phyloP scores from a whole-genome alignment of 1,284 basidiomycete genomes.

The Trametes hirsuta region DNA sequence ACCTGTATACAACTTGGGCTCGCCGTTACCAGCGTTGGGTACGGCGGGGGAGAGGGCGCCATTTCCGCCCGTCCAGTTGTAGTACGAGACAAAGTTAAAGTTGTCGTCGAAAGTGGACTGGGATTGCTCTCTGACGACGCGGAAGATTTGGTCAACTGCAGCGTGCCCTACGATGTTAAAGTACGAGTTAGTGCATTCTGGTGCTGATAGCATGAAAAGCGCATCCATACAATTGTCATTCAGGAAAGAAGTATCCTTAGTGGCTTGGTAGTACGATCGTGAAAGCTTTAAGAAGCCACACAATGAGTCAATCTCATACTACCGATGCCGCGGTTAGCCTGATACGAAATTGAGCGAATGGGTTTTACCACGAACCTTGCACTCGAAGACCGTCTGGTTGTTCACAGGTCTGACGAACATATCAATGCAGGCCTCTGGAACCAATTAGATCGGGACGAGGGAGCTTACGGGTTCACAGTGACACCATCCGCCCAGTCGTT shows the following conservation, averaged over 20 bases:
- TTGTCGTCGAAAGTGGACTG: constrained; percentile 69
- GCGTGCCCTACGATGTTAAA: constrained; percentile 51
- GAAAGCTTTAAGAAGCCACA: constrained; percentile 80
- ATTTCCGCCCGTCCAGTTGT: constrained; percentile 76
- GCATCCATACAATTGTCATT: constrained; percentile 61
- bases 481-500: constrained; percentile 71
- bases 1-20: constrained; percentile 65
- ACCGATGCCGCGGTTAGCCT: neutral
- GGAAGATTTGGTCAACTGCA: constrained; percentile 75
- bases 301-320: constrained; percentile 79
- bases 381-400: constrained; percentile 73
- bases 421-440: neutral
- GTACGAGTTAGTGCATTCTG: neutral
- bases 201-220: neutral
- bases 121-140: constrained; percentile 76
- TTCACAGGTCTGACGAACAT: constrained; percentile 56
- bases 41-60: constrained; percentile 68
- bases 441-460: neutral
- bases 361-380: constrained; percentile 51
- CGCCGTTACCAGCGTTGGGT: constrained; percentile 66
- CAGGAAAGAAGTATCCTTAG: constrained; percentile 71
- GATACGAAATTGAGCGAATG: neutral
- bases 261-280: constrained; percentile 68
- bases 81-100: constrained; percentile 75
- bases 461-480: constrained; percentile 67